These are phyloP conservation scores for Lithocarpus polystachyus DNA, from an alignment of 306 rosid species.

Conservation along the genomic window DNA sequence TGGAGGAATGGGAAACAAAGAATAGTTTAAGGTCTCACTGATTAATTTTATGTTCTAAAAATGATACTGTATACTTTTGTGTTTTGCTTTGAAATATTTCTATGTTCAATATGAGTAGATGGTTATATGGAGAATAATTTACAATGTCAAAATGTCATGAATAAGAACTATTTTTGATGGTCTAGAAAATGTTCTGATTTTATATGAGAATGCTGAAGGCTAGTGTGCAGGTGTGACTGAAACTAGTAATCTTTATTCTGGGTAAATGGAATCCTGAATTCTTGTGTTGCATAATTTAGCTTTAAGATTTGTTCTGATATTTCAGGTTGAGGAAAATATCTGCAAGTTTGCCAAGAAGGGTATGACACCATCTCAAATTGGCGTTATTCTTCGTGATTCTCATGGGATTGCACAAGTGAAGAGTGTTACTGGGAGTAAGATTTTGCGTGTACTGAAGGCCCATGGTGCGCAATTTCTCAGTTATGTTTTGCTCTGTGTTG, in stretches of 20 bases:
- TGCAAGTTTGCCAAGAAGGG: slow-evolving; percentile 95
- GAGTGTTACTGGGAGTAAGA: slow-evolving; percentile 74
- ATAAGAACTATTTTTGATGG: neutral
- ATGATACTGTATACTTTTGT: neutral
- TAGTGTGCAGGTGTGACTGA: neutral
- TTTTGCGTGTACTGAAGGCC: slow-evolving; percentile 76
- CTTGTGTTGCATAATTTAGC: neutral
- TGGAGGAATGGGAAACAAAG: neutral
- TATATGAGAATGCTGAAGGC: neutral
- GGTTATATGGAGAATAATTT: neutral
- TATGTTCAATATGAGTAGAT: neutral
- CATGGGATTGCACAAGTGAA: slow-evolving; percentile 79
- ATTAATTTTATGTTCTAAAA: too few relatives aligned
- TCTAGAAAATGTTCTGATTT: neutral
- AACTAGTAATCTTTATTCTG: neutral
- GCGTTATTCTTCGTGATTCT: slow-evolving; percentile 89
- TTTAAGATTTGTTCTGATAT: neutral
- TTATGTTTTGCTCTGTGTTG: neutral
- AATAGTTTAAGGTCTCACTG: neutral
- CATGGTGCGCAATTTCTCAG: slow-evolving; percentile 42
- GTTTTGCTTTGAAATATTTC: neutral
- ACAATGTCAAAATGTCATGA: neutral
- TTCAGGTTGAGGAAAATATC: slow-evolving; percentile 73
- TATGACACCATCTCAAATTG: slow-evolving; percentile 87
- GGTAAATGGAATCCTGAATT: neutral